Conservation (phyloP, 805 yeast genomes). For the Saturnispora ahearnii region DNA sequence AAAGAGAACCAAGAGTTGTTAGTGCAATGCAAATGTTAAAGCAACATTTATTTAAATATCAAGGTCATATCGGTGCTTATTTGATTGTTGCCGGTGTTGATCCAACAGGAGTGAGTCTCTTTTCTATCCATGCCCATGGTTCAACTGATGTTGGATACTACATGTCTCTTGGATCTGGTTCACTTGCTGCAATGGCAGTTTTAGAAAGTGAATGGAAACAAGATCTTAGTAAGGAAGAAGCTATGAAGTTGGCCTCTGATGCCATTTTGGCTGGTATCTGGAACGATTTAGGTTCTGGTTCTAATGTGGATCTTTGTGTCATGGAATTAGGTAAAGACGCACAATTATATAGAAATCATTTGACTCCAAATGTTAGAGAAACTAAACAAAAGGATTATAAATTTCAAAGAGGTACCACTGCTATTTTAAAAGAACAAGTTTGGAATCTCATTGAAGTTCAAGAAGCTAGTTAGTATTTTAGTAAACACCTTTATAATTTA, state of each 20-base stretch:
- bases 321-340: constrained; percentile 93
- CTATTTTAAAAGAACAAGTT: constrained; percentile 60
- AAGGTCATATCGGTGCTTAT: constrained; percentile 96
- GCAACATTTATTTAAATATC: constrained; percentile 93
- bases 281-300: constrained; percentile 98
- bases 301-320: constrained; percentile 94
- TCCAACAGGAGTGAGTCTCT: constrained; percentile 90
- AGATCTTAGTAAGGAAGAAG: constrained; percentile 75
- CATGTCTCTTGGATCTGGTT: constrained; percentile 91
- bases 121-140: constrained; percentile 95
- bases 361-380: constrained; percentile 84
- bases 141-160: constrained; percentile 94
- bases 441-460: constrained; percentile 59
- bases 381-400: constrained; percentile 75
- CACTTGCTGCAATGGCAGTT: constrained; percentile 97
- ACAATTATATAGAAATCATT: constrained; percentile 70
- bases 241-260: constrained; percentile 80
- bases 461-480: constrained; percentile 31
- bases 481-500: not conserved
- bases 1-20: constrained; percentile 86
- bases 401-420: constrained; percentile 92
- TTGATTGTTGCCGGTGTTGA: constrained; percentile 97
- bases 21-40: constrained; percentile 88
- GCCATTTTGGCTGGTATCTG: constrained; percentile 98
- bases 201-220: constrained; percentile 82